A percentile compares a stretch with the other conserved stretches of the same genome.
Evolutionary conservation across 2,329 filamentous ascomycete genomes (phyloP).

Genomic region (Dryadomyces quercus-mongolicae): DNA sequence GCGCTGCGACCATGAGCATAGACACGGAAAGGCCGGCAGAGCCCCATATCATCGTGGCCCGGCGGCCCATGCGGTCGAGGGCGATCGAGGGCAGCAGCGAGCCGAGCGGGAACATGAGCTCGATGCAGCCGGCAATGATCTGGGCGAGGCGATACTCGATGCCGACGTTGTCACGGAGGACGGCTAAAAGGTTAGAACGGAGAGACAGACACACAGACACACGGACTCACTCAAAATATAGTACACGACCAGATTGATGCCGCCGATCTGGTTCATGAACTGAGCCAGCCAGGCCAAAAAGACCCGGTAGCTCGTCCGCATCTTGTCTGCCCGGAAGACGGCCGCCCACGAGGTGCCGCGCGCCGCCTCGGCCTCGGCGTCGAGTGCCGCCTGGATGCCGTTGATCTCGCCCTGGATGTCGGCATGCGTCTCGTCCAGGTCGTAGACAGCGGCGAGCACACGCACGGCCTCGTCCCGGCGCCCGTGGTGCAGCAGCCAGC

Average conservation of each 20-base stretch:
- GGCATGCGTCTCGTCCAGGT: conserved; percentile 25
- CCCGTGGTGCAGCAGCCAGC: conserved; percentile 26
- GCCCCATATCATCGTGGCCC: conserved; percentile 31
- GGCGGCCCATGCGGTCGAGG: conserved; percentile 26
- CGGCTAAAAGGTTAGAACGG: background rate
- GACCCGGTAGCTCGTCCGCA: background rate
- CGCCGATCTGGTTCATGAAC: conserved; percentile 21
- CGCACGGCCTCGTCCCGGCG: conserved; percentile 22
- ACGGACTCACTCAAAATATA: background rate
- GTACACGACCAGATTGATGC: conserved; percentile 39
- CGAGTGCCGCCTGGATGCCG: conserved; percentile 36
- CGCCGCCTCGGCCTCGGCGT: conserved; percentile 45
- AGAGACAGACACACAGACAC: background rate
- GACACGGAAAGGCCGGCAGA: conserved; percentile 19
- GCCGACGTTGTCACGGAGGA: background rate
- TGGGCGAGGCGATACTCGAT: conserved; percentile 21
- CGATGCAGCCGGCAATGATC: conserved; percentile 29
- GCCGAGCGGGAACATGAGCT: conserved; percentile 43
- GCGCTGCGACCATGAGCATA: conserved; percentile 25
- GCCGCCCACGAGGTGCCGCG: conserved; percentile 44
- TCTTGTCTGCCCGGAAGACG: background rate
- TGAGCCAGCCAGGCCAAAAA: conserved; percentile 1
- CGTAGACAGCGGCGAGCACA: conserved; percentile 16
- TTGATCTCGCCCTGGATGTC: conserved; percentile 28
- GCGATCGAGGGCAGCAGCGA: conserved; percentile 45